Evolutionary conservation across 306 rosid genomes (phyloP).

Genomic region (Pachyrhizus erosus): DNA sequence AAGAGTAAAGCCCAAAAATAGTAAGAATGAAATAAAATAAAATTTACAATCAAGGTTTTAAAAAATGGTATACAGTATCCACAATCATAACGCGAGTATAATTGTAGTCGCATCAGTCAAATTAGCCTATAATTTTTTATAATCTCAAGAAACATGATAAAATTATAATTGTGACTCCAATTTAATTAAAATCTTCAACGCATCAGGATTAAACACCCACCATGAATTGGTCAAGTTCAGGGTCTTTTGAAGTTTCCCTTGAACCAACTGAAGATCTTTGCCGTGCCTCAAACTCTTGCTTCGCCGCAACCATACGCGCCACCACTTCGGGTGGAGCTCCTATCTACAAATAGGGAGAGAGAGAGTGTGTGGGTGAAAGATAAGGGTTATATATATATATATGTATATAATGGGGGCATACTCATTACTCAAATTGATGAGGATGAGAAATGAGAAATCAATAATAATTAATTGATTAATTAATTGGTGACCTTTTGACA

Average conservation of each 20-base stretch:
- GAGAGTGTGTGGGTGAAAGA: not conserved
- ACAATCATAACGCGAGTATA: not conserved
- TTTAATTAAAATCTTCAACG: not conserved
- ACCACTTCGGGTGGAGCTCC: conserved; percentile 95
- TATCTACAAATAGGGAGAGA: conserved; percentile 50
- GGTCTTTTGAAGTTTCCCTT: conserved; percentile 77
- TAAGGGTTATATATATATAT: not conserved
- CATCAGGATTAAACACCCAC: conserved; percentile 37
- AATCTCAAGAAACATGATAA: not conserved
- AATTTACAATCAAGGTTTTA: not conserved
- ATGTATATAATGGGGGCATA: not conserved
- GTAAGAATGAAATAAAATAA: not conserved
- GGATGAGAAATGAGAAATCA: not conserved
- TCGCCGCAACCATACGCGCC: conserved; percentile 74
- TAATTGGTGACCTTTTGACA: conserved; percentile 77
- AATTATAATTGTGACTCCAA: not conserved
- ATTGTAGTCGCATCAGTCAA: not conserved
- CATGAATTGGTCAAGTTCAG: conserved; percentile 98
- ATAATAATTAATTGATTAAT: not conserved
- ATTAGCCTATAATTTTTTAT: not conserved
- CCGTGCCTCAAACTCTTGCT: conserved; percentile 80
- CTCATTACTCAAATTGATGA: not conserved
- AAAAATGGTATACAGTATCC: not conserved
- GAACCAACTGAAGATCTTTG: conserved; percentile 70
- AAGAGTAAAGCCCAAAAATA: not conserved